These are phyloP conservation scores for Cercospora sp. DNA, from an alignment of 2,329 filamentous ascomycete species.

Conservation along the genomic window DNA sequence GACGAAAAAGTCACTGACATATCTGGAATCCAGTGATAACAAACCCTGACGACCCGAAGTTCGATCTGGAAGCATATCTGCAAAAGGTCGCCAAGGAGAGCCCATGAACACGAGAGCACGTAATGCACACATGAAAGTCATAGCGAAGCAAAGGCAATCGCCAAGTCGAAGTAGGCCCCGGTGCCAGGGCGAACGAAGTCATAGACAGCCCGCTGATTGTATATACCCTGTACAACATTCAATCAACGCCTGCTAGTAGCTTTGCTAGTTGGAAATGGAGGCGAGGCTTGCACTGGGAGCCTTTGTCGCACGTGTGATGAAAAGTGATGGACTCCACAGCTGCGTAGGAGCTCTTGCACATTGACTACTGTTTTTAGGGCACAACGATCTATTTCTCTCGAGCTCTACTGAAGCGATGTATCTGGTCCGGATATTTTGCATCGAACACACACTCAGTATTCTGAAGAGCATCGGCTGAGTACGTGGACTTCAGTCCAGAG, in stretches of 20 bases:
- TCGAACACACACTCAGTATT: neutral
- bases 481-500: neutral
- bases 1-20: constrained; percentile 11
- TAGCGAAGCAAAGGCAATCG: constrained; percentile 1
- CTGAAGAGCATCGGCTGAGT: neutral
- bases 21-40: constrained; percentile 58
- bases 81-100: constrained; percentile 58
- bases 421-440: neutral
- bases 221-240: constrained; percentile 15
- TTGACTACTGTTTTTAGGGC: neutral
- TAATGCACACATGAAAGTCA: constrained; percentile 1
- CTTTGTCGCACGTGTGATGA: neutral
- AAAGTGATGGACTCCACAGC: neutral
- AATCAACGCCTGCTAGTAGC: constrained; percentile 2
- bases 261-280: neutral
- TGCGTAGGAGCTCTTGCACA: neutral
- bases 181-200: neutral
- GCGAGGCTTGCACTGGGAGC: neutral
- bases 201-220: constrained; percentile 8
- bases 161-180: neutral
- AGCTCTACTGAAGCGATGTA: neutral
- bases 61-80: constrained; percentile 87
- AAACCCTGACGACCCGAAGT: constrained; percentile 82
- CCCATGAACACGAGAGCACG: constrained; percentile 27
- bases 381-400: neutral